Conservation (phyloP, 805 yeast species). For the Danielozyma ontarioensis region DNA sequence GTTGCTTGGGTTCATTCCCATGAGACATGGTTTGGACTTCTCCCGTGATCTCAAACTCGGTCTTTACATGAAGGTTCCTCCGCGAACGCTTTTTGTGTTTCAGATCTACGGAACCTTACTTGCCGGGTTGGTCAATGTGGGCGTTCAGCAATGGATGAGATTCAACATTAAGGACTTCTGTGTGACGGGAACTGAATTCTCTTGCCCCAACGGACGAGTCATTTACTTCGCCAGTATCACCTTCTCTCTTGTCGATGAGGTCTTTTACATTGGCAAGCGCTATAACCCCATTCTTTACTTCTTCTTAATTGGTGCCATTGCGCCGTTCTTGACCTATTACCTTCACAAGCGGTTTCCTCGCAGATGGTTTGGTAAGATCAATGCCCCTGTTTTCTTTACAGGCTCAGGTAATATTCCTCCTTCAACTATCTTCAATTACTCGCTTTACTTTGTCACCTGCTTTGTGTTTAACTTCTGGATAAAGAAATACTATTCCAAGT, state of each 20-base stretch:
- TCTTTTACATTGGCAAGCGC: slow-evolving; percentile 21
- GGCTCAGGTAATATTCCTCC: slow-evolving; percentile 14
- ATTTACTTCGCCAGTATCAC: slow-evolving; percentile 15
- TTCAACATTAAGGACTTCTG: slow-evolving; percentile 14
- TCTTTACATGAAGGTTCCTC: slow-evolving; percentile 16
- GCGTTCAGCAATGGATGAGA: slow-evolving; percentile 19
- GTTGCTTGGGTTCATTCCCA: slow-evolving; percentile 14
- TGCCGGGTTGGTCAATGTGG: slow-evolving; percentile 18
- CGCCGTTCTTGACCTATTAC: slow-evolving; percentile 1
- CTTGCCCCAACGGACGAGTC: slow-evolving; percentile 15
- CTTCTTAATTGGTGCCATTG: slow-evolving; percentile 7
- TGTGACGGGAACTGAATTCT: slow-evolving; percentile 10
- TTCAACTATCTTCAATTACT: slow-evolving; percentile 12
- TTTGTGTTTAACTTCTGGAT: slow-evolving; percentile 11
- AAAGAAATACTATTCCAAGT: slow-evolving; percentile 6
- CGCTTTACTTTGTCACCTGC: slow-evolving; percentile 11
- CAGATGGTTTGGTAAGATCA: slow-evolving; percentile 3
- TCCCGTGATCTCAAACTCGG: slow-evolving; percentile 14
- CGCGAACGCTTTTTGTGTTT: slow-evolving; percentile 11
- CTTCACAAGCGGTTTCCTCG: slow-evolving; percentile 3
- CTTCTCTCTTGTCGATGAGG: slow-evolving; percentile 37
- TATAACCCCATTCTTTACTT: slow-evolving; percentile 9
- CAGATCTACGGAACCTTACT: slow-evolving; percentile 14
- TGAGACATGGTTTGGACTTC: slow-evolving; percentile 14
- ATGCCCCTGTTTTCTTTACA: slow-evolving; percentile 5